Evolutionary conservation across 768 basidiomycete genomes (phyloP).

Genomic region (Suillus lakei): DNA sequence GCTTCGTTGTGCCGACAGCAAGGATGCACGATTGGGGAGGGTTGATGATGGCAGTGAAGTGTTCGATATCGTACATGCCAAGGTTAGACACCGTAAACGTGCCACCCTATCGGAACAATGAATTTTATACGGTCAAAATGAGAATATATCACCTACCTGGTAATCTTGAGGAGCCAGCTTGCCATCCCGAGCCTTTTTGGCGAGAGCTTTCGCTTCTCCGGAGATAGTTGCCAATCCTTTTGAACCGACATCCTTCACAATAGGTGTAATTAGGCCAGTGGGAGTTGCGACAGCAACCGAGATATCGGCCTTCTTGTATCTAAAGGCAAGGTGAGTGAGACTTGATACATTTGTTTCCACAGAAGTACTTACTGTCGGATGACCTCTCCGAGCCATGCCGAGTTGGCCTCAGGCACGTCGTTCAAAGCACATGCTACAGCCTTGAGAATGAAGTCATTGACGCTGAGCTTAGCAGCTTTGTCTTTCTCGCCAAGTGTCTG

Average conservation of each 20-base stretch:
- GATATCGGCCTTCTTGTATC: conserved; percentile 97
- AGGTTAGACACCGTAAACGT: conserved; percentile 99
- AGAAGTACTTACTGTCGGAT: conserved; percentile 81
- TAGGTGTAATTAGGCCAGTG: conserved; percentile 95
- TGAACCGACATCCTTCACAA: conserved; percentile 89
- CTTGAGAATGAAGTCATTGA: conserved; percentile 99
- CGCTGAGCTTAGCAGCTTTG: conserved; percentile 90
- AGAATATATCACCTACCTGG: conserved; percentile 61
- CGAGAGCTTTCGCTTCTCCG: conserved; percentile 87
- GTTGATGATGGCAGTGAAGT: conserved; percentile 99
- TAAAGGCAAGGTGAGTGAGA: conserved; percentile 29
- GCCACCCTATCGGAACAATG: conserved; percentile 66
- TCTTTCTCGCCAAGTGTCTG: conserved; percentile 83
- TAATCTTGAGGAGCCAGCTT: conserved; percentile 96
- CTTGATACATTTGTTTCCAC: neutral
- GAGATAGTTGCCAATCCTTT: conserved; percentile 96
- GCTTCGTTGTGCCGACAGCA: conserved; percentile 86
- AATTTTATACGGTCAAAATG: neutral
- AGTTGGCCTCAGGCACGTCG: conserved; percentile 98
- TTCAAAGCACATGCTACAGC: conserved; percentile 87
- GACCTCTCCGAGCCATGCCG: conserved; percentile 95
- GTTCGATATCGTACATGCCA: conserved; percentile 94
- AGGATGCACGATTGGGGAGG: conserved; percentile 98
- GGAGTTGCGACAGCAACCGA: conserved; percentile 97
- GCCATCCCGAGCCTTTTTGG: conserved; percentile 95